Base-by-base conservation (phyloP, 73 alveolate genomes). In the Paramecium primaurelia region DNA sequence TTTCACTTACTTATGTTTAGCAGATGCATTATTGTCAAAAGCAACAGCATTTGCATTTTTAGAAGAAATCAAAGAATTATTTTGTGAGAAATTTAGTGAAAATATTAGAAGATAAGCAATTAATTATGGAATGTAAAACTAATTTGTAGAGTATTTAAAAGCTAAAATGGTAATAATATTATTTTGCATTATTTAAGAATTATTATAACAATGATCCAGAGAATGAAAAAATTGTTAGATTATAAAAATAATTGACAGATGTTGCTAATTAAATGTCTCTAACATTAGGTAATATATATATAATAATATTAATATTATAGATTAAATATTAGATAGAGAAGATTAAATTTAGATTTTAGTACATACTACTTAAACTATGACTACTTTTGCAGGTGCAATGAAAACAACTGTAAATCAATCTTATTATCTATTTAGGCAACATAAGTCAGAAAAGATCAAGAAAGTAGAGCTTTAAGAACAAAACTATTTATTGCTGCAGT, bases 1-100 rank as follows among this genome's bases (percentile, higher is more conserved):
- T 49, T 64, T 92, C 32, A 93, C 96, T 37, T 93, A 93, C 42
- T 85, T 93, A 68, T 89, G 95, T 44, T 59, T 93, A 44, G 92
- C 95, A 32, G 96, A 93, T 59, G 86, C 95, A 51, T 54, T 49
- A 14, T 83, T 93, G 20, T 51, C 95, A 25, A 93, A 93, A 37
- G 64, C 89, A 12, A 69, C 89, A 22, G 87, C 96, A 16, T 93
- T 86, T 58, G 92, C 90, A 14, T 93, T 93, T 84, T 86, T 93
- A 37, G 88, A 75, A 47, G 96, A 93, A 16, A 42, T 93, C 26
- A 92, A 77, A 42, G 38, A 42, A 44, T 80, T 45, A 47, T 80
- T 80, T 80, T 44, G 77, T 28, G 49, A 80, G 22, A 44, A 45
- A 47, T 80, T 14, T 25, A 42, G 8, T 20, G 91, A 80, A 26